These are phyloP conservation scores for Glomus cerebriforme DNA, from an alignment of 192 early-diverging fungal species.

Conservation along the genomic window DNA sequence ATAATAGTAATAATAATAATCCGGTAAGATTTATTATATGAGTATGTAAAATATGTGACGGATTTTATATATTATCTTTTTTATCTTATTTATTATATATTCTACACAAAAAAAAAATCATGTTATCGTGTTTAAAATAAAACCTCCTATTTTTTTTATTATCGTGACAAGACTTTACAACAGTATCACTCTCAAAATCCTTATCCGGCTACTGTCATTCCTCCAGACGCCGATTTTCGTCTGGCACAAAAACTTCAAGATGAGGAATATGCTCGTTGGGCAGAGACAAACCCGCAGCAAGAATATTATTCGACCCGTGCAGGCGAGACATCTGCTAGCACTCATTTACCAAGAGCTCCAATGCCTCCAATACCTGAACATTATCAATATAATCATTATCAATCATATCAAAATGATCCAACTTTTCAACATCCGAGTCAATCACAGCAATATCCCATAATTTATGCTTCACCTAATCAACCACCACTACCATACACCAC, in stretches of 20 bases:
- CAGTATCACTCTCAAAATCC: constrained; percentile 30
- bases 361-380: constrained; percentile 31
- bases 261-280: constrained; percentile 24
- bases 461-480: constrained; percentile 29
- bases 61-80: no score
- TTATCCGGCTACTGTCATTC: constrained; percentile 20
- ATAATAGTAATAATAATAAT: no score
- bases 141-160: not conserved
- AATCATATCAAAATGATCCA: constrained; percentile 1
- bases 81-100: no score
- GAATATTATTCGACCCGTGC: not conserved
- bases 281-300: constrained; percentile 5
- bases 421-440: not conserved
- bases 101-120: no score
- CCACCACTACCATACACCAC: constrained; percentile 23
- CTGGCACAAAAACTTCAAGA: constrained; percentile 32
- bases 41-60: no score
- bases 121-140: not conserved
- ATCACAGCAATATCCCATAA: constrained; percentile 20
- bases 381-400: constrained; percentile 30
- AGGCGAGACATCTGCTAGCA: not conserved
- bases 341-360: not conserved
- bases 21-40: no score
- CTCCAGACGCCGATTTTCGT: constrained; percentile 23
- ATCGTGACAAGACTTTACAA: not conserved